Evolutionary conservation across 2,329 filamentous ascomycete genomes (phyloP), one percentile per base, ranked within the genome.

Genomic region (Aspergillus brasiliensis): DNA sequence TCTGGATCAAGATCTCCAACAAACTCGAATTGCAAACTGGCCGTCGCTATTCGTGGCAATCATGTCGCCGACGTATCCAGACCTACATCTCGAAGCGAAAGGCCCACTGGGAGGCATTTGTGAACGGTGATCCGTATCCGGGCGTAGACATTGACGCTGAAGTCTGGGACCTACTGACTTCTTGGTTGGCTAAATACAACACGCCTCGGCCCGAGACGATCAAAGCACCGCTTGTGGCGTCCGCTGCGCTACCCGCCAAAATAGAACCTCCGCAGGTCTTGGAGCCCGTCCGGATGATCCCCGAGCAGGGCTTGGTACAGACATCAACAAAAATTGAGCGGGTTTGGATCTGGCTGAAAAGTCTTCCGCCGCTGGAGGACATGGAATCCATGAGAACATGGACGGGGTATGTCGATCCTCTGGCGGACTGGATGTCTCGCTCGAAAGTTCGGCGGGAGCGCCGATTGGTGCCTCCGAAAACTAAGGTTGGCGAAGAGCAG

Each of bases 41-140:
- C 31, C 68, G 70, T n/a, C 42, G 56, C 10, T 72, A 72, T 38
- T 71, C 70, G 0, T 70, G 69, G 68, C 66, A 68, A 37, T 72
- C 70, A 3, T 72, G 70, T 42, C 68, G 65, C 5, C 67, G 69
- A 23, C 66, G 67, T 19, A 69, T 72, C 31, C 48, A 46, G 2
- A 59, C 62, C 17, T 60, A 64, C 40, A 57, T 68, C 27, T 27
- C 38, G n/a, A 61, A 66, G 28, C 58, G 62, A 8, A 58, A 55
- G 38, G 27, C 57, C 17, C 63, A 51, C 25, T 63, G 58, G 46
- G 54, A 52, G 4, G 51, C 56, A 13, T 51, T 58, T n/a, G 55
- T 48, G 10, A 37, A 51, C 38, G 60, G 60, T n/a, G 27, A 47
- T n/a, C 34, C 51, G 6, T 48, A 42, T 15, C 56, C 57, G 21